Conservation (phyloP, 1,284 basidiomycete genomes). For the Microbotryum intermedium region DNA sequence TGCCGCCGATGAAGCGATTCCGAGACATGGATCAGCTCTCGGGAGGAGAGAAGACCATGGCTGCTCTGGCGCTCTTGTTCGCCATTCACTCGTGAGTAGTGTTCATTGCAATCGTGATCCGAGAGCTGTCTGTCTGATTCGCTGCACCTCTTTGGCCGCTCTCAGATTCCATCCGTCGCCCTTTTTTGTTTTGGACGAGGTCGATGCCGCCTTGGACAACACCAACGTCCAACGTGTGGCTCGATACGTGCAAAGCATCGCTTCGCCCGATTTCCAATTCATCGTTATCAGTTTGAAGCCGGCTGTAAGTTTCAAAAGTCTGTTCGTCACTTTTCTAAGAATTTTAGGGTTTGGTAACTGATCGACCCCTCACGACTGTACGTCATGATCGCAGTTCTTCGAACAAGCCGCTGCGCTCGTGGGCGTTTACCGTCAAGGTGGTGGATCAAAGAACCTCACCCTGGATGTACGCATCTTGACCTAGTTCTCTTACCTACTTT, state of each 20-base stretch:
- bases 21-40: constrained; percentile 98
- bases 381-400: constrained; percentile 17
- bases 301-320: constrained; percentile 6
- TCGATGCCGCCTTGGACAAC: constrained; percentile 93
- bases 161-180: constrained; percentile 88
- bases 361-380: not conserved
- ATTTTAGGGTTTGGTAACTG: not conserved
- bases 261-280: constrained; percentile 53
- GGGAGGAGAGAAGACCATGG: constrained; percentile 97
- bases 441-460: constrained; percentile 31
- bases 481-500: not conserved
- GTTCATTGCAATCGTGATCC: no score
- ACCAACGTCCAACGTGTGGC: constrained; percentile 90
- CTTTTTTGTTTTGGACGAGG: constrained; percentile 97
- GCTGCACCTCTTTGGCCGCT: constrained; percentile 13
- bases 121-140: not conserved
- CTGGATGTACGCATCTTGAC: constrained; percentile 26
- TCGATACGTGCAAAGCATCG: constrained; percentile 74
- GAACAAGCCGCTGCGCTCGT: constrained; percentile 33
- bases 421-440: constrained; percentile 30
- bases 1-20: constrained; percentile 99
- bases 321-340: not conserved
- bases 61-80: constrained; percentile 87
- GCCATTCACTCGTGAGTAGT: constrained; percentile 75
- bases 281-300: constrained; percentile 89